Conservation (phyloP, 2,329 filamentous ascomycete species). For the Aphanocladium album region DNA sequence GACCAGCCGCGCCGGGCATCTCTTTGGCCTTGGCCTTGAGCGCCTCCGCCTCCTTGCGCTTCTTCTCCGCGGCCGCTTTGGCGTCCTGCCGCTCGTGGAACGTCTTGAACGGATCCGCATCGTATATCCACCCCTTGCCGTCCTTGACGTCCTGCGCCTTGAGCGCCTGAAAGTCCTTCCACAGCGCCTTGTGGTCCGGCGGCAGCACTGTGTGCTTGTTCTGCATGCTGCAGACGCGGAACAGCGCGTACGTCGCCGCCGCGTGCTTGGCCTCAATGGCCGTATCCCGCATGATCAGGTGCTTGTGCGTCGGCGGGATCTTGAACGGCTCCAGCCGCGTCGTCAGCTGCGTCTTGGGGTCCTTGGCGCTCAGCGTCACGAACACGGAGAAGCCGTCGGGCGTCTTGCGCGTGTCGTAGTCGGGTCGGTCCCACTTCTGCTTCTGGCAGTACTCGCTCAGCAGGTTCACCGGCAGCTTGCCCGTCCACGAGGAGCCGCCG, state of each 20-base stretch:
- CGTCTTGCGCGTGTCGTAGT: conserved; percentile 77
- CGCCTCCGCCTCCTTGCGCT: conserved; percentile 65
- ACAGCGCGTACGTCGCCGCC: conserved; percentile 85
- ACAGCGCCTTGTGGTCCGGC: conserved; percentile 81
- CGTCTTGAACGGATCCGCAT: conserved; percentile 86
- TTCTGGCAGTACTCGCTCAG: conserved; percentile 93
- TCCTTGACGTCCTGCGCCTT: conserved; percentile 77
- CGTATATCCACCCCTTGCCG: conserved; percentile 83
- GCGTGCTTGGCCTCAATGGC: conserved; percentile 90
- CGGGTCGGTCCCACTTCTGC: conserved; percentile 90
- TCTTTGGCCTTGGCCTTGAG: conserved; percentile 63
- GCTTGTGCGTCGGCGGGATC: conserved; percentile 69
- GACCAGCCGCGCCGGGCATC: conserved; percentile 53
- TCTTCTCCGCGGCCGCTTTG: conserved; percentile 71
- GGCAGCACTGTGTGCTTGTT: conserved; percentile 94
- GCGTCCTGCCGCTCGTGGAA: conserved; percentile 75
- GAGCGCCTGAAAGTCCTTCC: conserved; percentile 83
- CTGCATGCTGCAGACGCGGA: conserved; percentile 89
- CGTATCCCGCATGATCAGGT: conserved; percentile 70
- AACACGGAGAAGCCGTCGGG: conserved; percentile 72
- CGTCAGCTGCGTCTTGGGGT: conserved; percentile 77
- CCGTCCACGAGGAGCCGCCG: conserved; percentile 93
- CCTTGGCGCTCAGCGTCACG: conserved; percentile 69
- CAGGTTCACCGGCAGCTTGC: conserved; percentile 90
- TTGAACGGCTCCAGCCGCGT: conserved; percentile 75